Conservation (phyloP, 805 yeast species). For the Suhomyces xylopsoci region DNA sequence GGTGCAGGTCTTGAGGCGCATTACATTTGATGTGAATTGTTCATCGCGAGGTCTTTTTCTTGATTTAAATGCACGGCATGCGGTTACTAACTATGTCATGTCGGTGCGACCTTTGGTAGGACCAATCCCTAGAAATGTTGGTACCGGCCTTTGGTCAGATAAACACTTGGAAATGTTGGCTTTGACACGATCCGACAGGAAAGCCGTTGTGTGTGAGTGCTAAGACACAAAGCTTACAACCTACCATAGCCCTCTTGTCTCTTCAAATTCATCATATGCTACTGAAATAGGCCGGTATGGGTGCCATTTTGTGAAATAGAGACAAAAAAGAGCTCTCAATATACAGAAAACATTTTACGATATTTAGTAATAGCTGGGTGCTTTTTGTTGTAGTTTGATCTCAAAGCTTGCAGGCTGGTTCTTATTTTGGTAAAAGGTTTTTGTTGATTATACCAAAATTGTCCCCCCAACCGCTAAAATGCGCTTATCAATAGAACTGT, state of each 20-base stretch:
- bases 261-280: neutral
- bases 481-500: neutral
- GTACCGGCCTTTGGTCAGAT: neutral
- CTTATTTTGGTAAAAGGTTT: neutral
- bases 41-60: neutral
- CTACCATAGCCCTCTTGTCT: neutral
- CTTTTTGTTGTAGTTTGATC: neutral
- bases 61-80: neutral
- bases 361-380: neutral
- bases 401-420: neutral
- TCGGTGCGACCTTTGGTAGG: neutral
- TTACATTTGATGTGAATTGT: neutral
- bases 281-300: neutral
- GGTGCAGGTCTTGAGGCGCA: neutral
- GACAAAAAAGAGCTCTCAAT: neutral
- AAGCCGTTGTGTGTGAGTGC: neutral
- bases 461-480: neutral
- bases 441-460: neutral
- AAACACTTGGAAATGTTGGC: neutral
- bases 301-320: neutral
- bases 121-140: neutral
- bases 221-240: neutral
- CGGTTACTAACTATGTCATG: neutral
- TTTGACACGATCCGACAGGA: neutral
- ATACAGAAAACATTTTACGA: neutral